phyloP scores from a whole-genome alignment of 371 early-diverging fungal genomes.

The Dinochytrium kinnereticum region DNA sequence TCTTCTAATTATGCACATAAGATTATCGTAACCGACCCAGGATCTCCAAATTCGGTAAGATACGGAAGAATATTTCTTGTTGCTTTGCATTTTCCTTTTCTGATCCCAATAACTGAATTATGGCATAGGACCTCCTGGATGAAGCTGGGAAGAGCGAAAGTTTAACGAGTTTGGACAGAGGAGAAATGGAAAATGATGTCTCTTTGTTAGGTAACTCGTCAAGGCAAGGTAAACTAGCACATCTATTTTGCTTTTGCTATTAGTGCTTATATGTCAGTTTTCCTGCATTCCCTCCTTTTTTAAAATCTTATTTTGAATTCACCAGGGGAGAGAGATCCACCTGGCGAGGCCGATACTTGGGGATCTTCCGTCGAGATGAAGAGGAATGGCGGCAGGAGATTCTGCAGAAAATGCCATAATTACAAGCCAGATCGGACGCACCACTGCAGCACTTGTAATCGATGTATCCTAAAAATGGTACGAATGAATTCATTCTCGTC shows the following conservation, averaged over 20 bases:
- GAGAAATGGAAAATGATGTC: too few relatives aligned
- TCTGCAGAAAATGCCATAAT: constrained; percentile 67
- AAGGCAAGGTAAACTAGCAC: too few relatives aligned
- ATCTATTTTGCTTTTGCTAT: too few relatives aligned
- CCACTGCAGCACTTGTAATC: constrained; percentile 69
- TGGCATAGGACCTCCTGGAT: not conserved
- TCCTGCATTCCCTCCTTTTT: not conserved
- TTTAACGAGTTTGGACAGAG: too few relatives aligned
- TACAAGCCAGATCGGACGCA: constrained; percentile 69
- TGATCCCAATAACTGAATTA: not conserved
- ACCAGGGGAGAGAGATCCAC: not conserved
- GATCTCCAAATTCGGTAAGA: not conserved
- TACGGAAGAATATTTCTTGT: not conserved
- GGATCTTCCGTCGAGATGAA: constrained; percentile 50
- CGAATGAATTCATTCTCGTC: constrained; percentile 18
- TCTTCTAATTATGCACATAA: not conserved
- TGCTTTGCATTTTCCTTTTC: not conserved
- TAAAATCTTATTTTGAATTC: not conserved
- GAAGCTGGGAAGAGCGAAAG: too few relatives aligned
- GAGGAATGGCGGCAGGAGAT: constrained; percentile 60
- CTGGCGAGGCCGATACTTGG: not conserved
- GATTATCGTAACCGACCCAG: constrained; percentile 11
- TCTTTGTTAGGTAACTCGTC: too few relatives aligned
- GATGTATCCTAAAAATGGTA: constrained; percentile 67
- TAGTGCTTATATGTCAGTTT: too few relatives aligned